phyloP scores from a whole-genome alignment of 2,329 filamentous ascomycete genomes.

The Diaporthe longicolla region DNA sequence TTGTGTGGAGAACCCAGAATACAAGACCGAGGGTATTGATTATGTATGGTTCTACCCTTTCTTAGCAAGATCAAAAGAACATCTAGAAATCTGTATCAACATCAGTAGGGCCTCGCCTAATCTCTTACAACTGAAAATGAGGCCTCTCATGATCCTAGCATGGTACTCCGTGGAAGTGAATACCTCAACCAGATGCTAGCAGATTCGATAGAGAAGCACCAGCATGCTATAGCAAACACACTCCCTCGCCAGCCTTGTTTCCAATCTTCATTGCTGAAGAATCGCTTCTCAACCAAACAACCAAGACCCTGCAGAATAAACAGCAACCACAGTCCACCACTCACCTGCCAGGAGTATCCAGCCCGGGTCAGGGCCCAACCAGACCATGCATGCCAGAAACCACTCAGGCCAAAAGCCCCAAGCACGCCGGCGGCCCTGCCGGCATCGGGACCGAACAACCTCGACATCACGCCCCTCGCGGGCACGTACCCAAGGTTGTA shows the following conservation, averaged over 20 bases:
- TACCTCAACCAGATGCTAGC: slow-evolving; percentile 36
- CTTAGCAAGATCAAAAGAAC: background rate
- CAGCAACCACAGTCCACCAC: slow-evolving; percentile 18
- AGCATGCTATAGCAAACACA: background rate
- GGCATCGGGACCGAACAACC: background rate
- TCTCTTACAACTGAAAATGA: background rate
- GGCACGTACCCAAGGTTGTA: slow-evolving; percentile 23
- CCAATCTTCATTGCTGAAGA: background rate
- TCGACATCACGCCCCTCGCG: background rate
- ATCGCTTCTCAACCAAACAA: slow-evolving; percentile 12
- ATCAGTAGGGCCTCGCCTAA: background rate
- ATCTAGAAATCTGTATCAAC: background rate
- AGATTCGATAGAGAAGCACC: slow-evolving; percentile 29
- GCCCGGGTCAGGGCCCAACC: background rate
- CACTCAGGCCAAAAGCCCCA: slow-evolving; percentile 28
- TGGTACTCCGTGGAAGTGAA: slow-evolving; percentile 20
- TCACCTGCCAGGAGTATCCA: slow-evolving; percentile 23
- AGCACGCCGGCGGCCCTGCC: slow-evolving; percentile 30
- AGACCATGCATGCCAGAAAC: slow-evolving; percentile 37
- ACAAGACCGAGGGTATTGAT: background rate
- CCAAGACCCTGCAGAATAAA: slow-evolving; percentile 36
- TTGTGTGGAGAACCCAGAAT: background rate
- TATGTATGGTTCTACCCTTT: background rate
- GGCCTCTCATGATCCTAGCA: background rate
- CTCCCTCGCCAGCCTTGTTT: background rate